phyloP scores from a whole-genome alignment of 2,329 filamentous ascomycete genomes.

The Akanthomyces dipterigenus region DNA sequence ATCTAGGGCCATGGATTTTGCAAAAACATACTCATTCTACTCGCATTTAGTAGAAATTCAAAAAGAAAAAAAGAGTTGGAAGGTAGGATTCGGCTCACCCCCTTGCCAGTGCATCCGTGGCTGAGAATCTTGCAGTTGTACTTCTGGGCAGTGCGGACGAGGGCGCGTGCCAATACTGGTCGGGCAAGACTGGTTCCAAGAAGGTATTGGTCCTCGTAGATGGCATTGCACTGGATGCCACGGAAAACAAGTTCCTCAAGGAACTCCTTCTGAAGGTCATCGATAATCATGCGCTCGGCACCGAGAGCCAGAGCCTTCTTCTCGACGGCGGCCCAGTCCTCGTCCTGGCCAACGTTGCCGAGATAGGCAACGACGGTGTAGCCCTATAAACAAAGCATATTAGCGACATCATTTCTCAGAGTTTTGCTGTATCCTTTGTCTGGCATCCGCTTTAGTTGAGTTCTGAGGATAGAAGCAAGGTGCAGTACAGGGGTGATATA shows the following conservation, averaged over 20 bases:
- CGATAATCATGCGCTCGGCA: constrained; percentile 39
- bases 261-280: constrained; percentile 63
- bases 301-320: constrained; percentile 50
- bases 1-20: background rate
- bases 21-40: constrained; percentile 22
- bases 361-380: constrained; percentile 31
- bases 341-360: constrained; percentile 64
- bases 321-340: constrained; percentile 64
- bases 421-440: background rate
- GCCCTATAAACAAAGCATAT: constrained; percentile 7
- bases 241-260: constrained; percentile 71
- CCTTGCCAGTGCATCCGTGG: constrained; percentile 31
- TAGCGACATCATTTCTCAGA: constrained; percentile 10
- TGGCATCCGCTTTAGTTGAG: background rate
- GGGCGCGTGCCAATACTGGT: constrained; percentile 48
- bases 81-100: constrained; percentile 27
- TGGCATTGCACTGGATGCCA: constrained; percentile 54
- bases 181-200: constrained; percentile 53
- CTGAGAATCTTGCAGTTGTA: constrained; percentile 32
- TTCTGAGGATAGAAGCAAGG: background rate
- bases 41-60: background rate
- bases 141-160: constrained; percentile 15
- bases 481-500: background rate
- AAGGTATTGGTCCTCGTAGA: constrained; percentile 50
- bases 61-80: background rate